Percentiles rank a stretch among this genome's conserved stretches.
These are phyloP conservation scores for Fusarium irregulare DNA, from an alignment of 2,329 filamentous ascomycete species.

Conservation along the genomic window DNA sequence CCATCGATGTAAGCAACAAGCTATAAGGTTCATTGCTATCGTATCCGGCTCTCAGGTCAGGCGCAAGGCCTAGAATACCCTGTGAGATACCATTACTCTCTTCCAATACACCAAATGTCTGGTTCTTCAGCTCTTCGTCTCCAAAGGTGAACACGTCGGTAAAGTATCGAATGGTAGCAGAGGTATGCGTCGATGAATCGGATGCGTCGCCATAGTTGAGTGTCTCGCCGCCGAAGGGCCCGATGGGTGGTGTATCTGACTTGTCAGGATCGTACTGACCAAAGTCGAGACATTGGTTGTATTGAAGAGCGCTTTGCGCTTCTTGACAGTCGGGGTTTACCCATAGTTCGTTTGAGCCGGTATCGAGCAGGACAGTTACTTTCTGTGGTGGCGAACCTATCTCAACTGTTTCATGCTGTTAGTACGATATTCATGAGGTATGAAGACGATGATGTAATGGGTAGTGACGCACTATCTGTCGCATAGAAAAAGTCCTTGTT, in stretches of 20 bases:
- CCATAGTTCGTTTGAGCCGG: slow-evolving; percentile 67
- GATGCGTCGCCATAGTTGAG: slow-evolving; percentile 56
- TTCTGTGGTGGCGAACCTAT: slow-evolving; percentile 57
- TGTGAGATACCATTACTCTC: slow-evolving; percentile 60
- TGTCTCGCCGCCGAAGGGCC: slow-evolving; percentile 53
- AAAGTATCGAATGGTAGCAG: slow-evolving; percentile 58
- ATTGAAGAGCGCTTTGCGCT: slow-evolving; percentile 50
- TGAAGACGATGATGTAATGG: background rate
- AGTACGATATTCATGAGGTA: background rate
- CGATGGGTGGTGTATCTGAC: slow-evolving; percentile 54
- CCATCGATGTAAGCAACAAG: slow-evolving; percentile 64
- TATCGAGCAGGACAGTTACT: slow-evolving; percentile 62
- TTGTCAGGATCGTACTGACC: slow-evolving; percentile 58
- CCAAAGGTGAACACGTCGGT: slow-evolving; percentile 60
- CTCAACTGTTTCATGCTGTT: slow-evolving; percentile 49
- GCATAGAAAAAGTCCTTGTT: slow-evolving; percentile 56
- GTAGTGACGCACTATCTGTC: slow-evolving; percentile 51
- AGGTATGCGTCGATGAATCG: slow-evolving; percentile 51
- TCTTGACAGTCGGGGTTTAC: slow-evolving; percentile 62
- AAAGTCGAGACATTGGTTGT: slow-evolving; percentile 54
- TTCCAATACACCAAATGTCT: slow-evolving; percentile 63
- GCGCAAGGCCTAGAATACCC: slow-evolving; percentile 64
- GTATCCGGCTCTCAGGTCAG: slow-evolving; percentile 55
- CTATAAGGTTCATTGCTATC: slow-evolving; percentile 58
- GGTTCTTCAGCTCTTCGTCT: slow-evolving; percentile 54